Base-by-base conservation (phyloP, 176 grass and related monocot species). In the Triticum monococcum region DNA sequence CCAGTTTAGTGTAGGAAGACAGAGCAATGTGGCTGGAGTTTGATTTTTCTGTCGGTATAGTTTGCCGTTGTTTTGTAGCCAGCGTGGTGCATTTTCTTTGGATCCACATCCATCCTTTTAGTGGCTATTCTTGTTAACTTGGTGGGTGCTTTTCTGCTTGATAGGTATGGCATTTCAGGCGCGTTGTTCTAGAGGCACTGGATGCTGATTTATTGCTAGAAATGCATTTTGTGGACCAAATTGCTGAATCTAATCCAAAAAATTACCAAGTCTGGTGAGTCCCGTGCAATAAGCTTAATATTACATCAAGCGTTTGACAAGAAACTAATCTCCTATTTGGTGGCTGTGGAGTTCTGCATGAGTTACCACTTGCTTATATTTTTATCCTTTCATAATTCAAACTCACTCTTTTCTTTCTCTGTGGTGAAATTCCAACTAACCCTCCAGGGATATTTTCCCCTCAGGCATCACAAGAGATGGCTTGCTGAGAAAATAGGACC, bases 201-300 rank as follows among this genome's bases (percentile, higher is more conserved):
- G 89, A 83, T 80, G 87, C 62, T 73, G 85, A 98, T 84, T 90
- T 98, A 38, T 33, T 82, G 45, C 82, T 91, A 80, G 96, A 98
- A 86, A 92, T 84, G 69, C 26, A 85, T 63, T 98, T 98, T 82
- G 86, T 98, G 7, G 85, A 96, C 77, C 35, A 54, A 62, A 92
- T 94, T 57, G 84, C 96, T 59, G 74, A 88, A 75, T 32, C 17
- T 74, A 91, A 98, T 85, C 22, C 87, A 23, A 98, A 98, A 87
- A 98, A 98, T 81, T 98, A 98, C 67, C 96, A 98, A 79, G 94
- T 94, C 48, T 98, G 96, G 96, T 98, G 48, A 90, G 93, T 80
- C 31, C 9, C 73, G 25, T 77, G 37, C 63, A 46, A 43, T 67
- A 22, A 52, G 43, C 16, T 68, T 69, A n/a, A 22, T 40, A 9